Base-by-base conservation (phyloP, 495 filamentous ascomycete species). In the Pseudotulostoma volvatum region DNA sequence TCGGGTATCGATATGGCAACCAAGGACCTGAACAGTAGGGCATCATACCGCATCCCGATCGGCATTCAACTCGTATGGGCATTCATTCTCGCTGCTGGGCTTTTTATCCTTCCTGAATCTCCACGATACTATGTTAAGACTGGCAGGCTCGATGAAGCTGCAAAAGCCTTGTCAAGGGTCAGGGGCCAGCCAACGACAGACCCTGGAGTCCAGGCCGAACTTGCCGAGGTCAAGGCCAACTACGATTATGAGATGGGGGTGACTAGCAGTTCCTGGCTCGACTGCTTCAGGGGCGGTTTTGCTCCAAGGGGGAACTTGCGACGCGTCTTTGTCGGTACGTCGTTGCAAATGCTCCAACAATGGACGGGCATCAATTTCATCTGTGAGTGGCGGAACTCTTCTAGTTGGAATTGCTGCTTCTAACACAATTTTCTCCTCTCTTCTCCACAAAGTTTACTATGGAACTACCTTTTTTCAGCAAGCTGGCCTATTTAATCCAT, bases 321-420 rank as follows among this genome's bases (percentile, higher is more conserved):
- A 47, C 76, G 77, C 35, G 74, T 76, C 18, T 66, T 82, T 41
- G 64, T 79, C 17, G 80, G 79, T 40, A 74, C 68, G 17, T 67
- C 66, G 4, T 54, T 84, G 34, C 79, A 84, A 59, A 77, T 79
- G 69, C 74, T 81, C 64, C 78, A 83, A 60, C 79, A 55, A 39
- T 44, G 55, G n/a, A 57, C 53, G 38, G 54, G 54, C 16, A 57
- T 57, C 47, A 57, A 55, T 39, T 52, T 57, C 41, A 61, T 66
- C 41, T 61, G 53, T 49, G 40, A 46, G 50, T 44, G 18, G 8
- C 33, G 37, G 13, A 18, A 35, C 18, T 39, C 19, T 20, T 41
- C 39, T 17, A 33, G 21, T 9, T 40, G 37, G 5, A 39, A 37
- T 18, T 36, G 41, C 16, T 8, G 11, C n/a, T n/a, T n/a, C n/a